Evolutionary conservation across 164 flowering plant genomes (phyloP).

Genomic region (Saururus chinensis): DNA sequence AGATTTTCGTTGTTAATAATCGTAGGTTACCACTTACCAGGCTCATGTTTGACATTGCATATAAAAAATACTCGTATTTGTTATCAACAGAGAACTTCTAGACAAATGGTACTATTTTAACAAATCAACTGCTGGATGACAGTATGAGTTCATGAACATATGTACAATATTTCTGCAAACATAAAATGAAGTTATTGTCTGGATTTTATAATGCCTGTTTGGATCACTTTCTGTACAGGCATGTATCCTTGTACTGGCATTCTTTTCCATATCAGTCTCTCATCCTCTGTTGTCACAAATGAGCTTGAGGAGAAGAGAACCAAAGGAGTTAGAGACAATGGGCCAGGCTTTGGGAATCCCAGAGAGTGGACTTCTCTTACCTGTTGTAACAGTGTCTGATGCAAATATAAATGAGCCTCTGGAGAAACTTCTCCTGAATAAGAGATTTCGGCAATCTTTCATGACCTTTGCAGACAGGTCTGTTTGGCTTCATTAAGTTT

Average conservation of each 20-base stretch:
- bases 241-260: conserved; percentile 53
- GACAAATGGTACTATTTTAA: too few species aligned
- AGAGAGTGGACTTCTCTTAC: conserved; percentile 46
- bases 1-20: conserved; percentile 47
- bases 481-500: not conserved
- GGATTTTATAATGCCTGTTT: too few species aligned
- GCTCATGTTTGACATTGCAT: not conserved
- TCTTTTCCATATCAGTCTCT: conserved; percentile 70
- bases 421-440: conserved; percentile 67
- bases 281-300: conserved; percentile 74
- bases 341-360: conserved; percentile 79
- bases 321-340: conserved; percentile 40
- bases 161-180: too few species aligned
- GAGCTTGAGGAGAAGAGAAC: conserved; percentile 60
- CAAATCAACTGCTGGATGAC: too few species aligned
- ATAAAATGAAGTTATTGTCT: too few species aligned
- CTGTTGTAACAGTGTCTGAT: conserved; percentile 18
- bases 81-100: too few species aligned
- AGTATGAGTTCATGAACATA: too few species aligned
- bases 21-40: conserved; percentile 23
- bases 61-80: not conserved
- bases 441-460: conserved; percentile 65
- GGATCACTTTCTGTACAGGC: conserved; percentile 32
- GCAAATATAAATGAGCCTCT: conserved; percentile 58
- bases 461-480: conserved; percentile 89